Conservation (phyloP, 805 yeast genomes). For the Candida yuanshanica region DNA sequence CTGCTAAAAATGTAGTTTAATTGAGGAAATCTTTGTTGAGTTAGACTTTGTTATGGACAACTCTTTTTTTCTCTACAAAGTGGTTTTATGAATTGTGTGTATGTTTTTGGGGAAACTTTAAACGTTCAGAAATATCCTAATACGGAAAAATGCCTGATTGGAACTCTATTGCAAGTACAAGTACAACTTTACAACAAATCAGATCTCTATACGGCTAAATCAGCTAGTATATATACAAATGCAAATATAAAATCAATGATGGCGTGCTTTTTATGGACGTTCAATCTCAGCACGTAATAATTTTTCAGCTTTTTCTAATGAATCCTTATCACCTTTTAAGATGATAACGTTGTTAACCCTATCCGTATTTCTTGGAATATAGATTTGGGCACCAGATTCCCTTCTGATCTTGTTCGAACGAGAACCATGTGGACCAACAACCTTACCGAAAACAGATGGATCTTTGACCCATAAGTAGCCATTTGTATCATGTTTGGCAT, state of each 20-base stretch:
- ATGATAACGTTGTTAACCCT: slow-evolving; percentile 47
- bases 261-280: no score
- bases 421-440: slow-evolving; percentile 75
- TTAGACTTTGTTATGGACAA: neutral
- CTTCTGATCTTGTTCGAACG: slow-evolving; percentile 57
- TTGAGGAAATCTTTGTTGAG: no score
- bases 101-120: neutral
- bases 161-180: neutral
- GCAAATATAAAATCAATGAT: no score
- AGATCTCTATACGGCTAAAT: no score
- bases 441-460: slow-evolving; percentile 46
- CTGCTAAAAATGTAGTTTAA: no score
- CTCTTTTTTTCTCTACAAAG: neutral
- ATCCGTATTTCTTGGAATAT: slow-evolving; percentile 57
- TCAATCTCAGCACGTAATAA: slow-evolving; percentile 22
- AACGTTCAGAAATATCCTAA: neutral
- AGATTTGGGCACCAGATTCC: slow-evolving; percentile 50
- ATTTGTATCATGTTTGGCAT: slow-evolving; percentile 38
- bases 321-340: slow-evolving; percentile 54
- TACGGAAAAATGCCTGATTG: neutral
- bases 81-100: neutral
- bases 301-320: slow-evolving; percentile 45
- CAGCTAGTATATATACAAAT: no score
- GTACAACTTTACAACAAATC: no score
- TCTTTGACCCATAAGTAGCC: slow-evolving; percentile 63